Percentiles rank a stretch among this genome's conserved stretches.
These are phyloP conservation scores for Dendrobium huoshanense DNA, from an alignment of 106 monocot species.

Conservation along the genomic window DNA sequence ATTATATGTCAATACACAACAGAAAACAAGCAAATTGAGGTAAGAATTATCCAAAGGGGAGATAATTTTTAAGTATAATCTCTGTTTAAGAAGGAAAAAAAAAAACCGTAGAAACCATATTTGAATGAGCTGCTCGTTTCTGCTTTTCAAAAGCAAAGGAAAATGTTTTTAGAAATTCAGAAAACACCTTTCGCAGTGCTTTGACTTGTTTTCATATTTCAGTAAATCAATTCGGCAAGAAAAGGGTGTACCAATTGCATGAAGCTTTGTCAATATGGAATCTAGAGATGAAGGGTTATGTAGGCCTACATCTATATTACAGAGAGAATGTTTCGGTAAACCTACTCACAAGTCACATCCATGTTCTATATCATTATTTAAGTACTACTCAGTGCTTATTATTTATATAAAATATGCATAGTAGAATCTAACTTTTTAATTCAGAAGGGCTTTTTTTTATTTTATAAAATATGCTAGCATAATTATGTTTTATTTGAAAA, in stretches of 20 bases:
- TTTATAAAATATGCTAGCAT: neutral
- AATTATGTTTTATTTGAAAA: neutral
- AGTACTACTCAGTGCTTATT: neutral
- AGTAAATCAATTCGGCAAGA: neutral
- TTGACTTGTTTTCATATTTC: neutral
- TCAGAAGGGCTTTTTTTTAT: neutral
- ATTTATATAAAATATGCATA: neutral
- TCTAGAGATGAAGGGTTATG: neutral
- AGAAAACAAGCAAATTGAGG: neutral
- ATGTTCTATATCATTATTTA: neutral
- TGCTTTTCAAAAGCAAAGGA: neutral
- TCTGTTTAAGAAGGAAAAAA: neutral
- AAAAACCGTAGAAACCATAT: neutral
- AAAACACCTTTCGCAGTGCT: neutral
- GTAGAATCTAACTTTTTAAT: neutral
- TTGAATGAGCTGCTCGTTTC: neutral
- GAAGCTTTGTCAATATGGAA: neutral
- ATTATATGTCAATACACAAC: neutral
- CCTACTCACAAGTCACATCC: neutral
- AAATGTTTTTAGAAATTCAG: neutral
- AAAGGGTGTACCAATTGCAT: neutral
- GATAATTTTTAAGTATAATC: neutral
- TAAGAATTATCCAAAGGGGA: neutral
- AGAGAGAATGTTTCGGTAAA: neutral
- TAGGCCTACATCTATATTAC: neutral